Conservation (phyloP, 768 basidiomycete genomes). For the Lanmaoa pseudosensibilis region DNA sequence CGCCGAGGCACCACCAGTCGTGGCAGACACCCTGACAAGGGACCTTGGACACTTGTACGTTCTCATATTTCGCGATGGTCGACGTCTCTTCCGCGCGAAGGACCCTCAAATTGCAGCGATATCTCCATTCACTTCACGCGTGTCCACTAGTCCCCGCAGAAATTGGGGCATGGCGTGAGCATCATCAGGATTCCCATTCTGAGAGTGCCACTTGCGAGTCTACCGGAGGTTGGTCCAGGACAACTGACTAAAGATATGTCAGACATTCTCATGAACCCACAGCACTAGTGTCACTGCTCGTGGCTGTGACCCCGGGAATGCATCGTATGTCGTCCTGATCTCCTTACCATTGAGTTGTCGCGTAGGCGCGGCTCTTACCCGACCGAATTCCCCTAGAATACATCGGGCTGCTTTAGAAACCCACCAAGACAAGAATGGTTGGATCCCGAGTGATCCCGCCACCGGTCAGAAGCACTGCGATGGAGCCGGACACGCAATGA, state of each 20-base stretch:
- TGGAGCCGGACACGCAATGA: neutral
- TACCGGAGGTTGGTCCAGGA: neutral
- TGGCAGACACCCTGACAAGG: neutral
- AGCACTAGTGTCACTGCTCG: neutral
- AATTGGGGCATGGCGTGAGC: neutral
- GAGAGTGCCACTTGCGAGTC: neutral
- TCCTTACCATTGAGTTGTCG: neutral
- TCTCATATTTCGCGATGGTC: neutral
- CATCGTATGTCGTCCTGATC: neutral
- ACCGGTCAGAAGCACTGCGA: neutral
- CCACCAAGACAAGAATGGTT: neutral
- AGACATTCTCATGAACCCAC: neutral
- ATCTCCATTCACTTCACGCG: neutral
- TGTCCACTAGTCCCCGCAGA: neutral
- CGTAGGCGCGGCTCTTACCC: neutral
- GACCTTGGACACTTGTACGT: neutral
- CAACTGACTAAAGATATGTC: no score
- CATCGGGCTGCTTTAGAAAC: neutral
- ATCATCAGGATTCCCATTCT: neutral
- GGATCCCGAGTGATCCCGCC: neutral
- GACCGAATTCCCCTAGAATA: neutral
- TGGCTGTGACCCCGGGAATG: neutral
- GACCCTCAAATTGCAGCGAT: constrained; percentile 1
- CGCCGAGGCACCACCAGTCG: neutral
- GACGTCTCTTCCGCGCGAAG: neutral